Evolutionary conservation across 306 rosid species (phyloP).

Genomic region (Cucurbita maxima): DNA sequence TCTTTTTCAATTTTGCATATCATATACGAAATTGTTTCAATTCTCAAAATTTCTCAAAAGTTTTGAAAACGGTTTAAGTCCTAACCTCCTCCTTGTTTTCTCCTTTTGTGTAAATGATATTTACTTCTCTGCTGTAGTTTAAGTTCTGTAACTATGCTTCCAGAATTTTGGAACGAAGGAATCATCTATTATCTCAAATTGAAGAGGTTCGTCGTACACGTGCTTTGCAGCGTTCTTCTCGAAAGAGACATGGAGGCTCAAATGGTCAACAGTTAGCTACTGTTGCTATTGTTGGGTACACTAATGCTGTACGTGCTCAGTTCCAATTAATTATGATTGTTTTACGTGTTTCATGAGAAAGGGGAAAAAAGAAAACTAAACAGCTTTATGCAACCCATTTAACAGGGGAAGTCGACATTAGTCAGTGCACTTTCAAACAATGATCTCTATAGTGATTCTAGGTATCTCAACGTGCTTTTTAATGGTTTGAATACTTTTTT

Average conservation of each 20-base stretch:
- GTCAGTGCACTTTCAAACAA: constrained; percentile 64
- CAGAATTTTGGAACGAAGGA: constrained; percentile 59
- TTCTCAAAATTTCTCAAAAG: neutral
- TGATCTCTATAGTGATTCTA: constrained; percentile 65
- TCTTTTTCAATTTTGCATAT: neutral
- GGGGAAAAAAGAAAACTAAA: neutral
- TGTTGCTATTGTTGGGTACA: constrained; percentile 82
- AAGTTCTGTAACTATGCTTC: constrained; percentile 18
- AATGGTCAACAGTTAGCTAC: constrained; percentile 59
- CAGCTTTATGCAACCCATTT: constrained; percentile 4
- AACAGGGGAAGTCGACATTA: constrained; percentile 81
- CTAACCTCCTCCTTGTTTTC: neutral
- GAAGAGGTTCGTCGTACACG: constrained; percentile 82
- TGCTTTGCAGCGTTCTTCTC: constrained; percentile 77
- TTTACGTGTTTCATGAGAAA: neutral
- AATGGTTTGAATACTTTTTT: neutral
- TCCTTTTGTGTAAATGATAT: neutral
- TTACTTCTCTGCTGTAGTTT: neutral
- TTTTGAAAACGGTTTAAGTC: neutral
- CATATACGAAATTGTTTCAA: neutral
- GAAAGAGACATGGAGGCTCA: constrained; percentile 65
- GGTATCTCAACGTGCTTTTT: constrained; percentile 28
- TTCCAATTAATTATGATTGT: constrained; percentile 4
- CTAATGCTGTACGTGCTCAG: constrained; percentile 74
- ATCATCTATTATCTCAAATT: constrained; percentile 44